Evolutionary conservation across 169 alveolate species (phyloP).

Genomic region (Cystoisospora suis): DNA sequence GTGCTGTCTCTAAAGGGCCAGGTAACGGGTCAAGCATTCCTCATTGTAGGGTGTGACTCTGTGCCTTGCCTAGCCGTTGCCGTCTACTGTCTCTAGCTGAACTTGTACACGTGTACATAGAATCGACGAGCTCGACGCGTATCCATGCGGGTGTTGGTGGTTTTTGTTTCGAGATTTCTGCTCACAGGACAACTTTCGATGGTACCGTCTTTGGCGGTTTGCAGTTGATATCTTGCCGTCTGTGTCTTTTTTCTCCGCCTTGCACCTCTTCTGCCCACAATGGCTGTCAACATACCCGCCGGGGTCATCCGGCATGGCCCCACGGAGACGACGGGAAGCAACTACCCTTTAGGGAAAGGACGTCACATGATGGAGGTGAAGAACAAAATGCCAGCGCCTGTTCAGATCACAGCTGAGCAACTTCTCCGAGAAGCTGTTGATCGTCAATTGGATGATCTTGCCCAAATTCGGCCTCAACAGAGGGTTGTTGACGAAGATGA

Average conservation of each 20-base stretch:
- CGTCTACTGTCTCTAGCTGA: too few species aligned
- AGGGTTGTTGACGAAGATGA: slow-evolving; percentile 93
- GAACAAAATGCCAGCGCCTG: slow-evolving; percentile 96
- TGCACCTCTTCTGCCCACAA: neutral
- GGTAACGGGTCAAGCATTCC: too few species aligned
- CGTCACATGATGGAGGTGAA: slow-evolving; percentile 80
- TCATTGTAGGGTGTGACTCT: too few species aligned
- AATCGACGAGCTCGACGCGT: too few species aligned
- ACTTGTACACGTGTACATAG: too few species aligned
- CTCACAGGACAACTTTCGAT: too few species aligned
- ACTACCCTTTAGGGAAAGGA: slow-evolving; percentile 25
- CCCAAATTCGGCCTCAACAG: slow-evolving; percentile 79
- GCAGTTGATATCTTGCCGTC: neutral
- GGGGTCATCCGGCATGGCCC: neutral
- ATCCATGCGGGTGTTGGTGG: too few species aligned
- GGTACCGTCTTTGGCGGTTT: too few species aligned
- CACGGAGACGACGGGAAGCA: neutral
- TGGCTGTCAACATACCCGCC: slow-evolving; percentile 8
- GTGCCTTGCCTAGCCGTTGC: too few species aligned
- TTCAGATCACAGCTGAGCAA: slow-evolving; percentile 99
- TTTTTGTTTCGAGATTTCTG: too few species aligned
- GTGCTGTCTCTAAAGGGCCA: too few species aligned
- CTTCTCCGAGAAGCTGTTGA: slow-evolving; percentile 96
- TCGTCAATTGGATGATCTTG: slow-evolving; percentile 88
- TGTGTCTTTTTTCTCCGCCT: neutral